Conservation (phyloP, 1,284 basidiomycete genomes). For the Boletus smithii region DNA sequence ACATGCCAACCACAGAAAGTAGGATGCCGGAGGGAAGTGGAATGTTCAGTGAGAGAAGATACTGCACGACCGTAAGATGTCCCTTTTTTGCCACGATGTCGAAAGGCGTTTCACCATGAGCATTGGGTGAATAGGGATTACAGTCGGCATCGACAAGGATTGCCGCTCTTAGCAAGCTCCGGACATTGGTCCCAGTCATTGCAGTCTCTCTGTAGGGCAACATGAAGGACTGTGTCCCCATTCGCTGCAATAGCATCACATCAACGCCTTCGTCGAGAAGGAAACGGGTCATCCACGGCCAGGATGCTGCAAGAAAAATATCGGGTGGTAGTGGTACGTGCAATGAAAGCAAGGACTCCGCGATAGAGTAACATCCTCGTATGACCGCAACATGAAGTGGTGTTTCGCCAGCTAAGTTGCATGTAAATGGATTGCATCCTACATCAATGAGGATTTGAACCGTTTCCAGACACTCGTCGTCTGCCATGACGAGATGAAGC, state of each 20-base stretch:
- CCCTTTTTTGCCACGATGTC: not conserved
- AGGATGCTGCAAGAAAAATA: not conserved
- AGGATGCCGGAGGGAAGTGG: constrained; percentile 4
- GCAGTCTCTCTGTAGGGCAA: not conserved
- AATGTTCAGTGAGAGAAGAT: not conserved
- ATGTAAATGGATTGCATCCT: constrained; percentile 6
- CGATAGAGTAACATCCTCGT: not conserved
- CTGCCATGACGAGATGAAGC: not conserved
- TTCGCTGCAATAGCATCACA: not conserved
- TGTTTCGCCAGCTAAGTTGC: constrained; percentile 2
- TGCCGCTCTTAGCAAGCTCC: not conserved
- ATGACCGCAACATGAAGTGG: constrained; percentile 2
- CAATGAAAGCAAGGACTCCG: constrained; percentile 1
- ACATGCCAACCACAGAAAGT: not conserved
- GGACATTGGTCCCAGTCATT: not conserved
- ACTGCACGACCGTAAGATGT: not conserved
- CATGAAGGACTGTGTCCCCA: constrained; percentile 10
- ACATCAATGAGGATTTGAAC: not conserved
- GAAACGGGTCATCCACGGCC: not conserved
- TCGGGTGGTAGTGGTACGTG: constrained; percentile 1
- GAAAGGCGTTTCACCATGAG: not conserved
- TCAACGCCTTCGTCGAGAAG: constrained; percentile 1
- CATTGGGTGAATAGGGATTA: not conserved
- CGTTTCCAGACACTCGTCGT: not conserved
- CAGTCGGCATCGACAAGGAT: constrained; percentile 4